These are phyloP conservation scores for Populus ilicifolia DNA, from an alignment of 345 rosid species.

Conservation along the genomic window DNA sequence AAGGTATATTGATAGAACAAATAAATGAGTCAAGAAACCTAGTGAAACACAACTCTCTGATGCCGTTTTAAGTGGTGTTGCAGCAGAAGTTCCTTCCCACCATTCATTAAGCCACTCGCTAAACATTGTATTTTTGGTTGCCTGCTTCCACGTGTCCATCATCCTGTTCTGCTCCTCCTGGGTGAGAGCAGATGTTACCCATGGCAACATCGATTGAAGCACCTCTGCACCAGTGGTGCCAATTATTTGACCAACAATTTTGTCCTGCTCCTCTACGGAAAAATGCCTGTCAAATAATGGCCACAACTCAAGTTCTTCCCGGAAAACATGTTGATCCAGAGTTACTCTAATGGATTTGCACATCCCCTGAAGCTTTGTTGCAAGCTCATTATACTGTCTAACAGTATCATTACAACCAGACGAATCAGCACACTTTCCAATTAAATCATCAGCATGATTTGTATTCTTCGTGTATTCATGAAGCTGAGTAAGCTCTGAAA, in stretches of 20 bases:
- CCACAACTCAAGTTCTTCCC: conserved; percentile 66
- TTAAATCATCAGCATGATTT: conserved; percentile 12
- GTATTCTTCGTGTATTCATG: conserved; percentile 28
- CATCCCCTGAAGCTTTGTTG: conserved; percentile 60
- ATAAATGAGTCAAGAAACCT: conserved; percentile 25
- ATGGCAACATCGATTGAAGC: conserved; percentile 62
- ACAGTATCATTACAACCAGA: conserved; percentile 17
- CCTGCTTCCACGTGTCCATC: conserved; percentile 69
- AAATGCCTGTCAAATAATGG: conserved; percentile 59
- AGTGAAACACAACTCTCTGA: conserved; percentile 45
- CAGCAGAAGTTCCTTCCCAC: conserved; percentile 44
- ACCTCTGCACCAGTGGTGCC: conserved; percentile 67
- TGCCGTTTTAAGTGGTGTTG: conserved; percentile 27
- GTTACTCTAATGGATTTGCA: conserved; percentile 58
- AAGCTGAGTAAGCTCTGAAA: conserved; percentile 46
- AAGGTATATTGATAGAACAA: not conserved
- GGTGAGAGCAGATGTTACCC: conserved; percentile 64
- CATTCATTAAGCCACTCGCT: conserved; percentile 66
- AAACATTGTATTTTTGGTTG: conserved; percentile 60
- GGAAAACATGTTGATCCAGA: conserved; percentile 52
- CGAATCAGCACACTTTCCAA: conserved; percentile 15
- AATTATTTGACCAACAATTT: conserved; percentile 55
- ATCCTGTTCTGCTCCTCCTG: conserved; percentile 58
- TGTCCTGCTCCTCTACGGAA: conserved; percentile 60
- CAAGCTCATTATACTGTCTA: conserved; percentile 42